phyloP scores from a whole-genome alignment of 495 filamentous ascomycete genomes.

The Lophiostoma macrostomum region DNA sequence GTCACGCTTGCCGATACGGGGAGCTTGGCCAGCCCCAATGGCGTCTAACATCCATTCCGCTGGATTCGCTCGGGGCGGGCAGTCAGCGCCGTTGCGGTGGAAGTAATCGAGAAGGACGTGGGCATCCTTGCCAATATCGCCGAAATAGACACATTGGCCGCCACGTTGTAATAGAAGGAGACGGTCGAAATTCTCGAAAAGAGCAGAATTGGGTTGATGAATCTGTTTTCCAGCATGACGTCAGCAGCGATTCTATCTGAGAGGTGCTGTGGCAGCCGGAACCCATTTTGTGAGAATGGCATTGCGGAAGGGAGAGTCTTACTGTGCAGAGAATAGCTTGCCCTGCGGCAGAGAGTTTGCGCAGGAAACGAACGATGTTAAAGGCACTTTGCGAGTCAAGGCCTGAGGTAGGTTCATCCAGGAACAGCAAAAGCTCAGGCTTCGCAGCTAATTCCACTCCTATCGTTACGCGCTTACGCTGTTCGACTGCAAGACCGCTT shows the following conservation, averaged over 20 bases:
- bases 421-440: conserved; percentile 78
- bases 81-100: conserved; percentile 54
- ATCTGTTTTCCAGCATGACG: too few relatives aligned
- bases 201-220: conserved; percentile 80
- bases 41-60: conserved; percentile 89
- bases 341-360: conserved; percentile 75
- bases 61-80: conserved; percentile 61
- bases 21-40: conserved; percentile 73
- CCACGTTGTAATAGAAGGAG: conserved; percentile 62
- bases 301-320: too few relatives aligned
- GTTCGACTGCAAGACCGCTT: conserved; percentile 82
- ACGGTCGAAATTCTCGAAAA: conserved; percentile 79
- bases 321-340: conserved; percentile 91
- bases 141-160: conserved; percentile 66
- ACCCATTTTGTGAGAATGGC: too few relatives aligned
- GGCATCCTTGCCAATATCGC: conserved; percentile 62
- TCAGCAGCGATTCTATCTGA: too few relatives aligned
- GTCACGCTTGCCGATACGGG: conserved; percentile 68
- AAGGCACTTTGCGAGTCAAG: conserved; percentile 82
- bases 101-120: conserved; percentile 44
- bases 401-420: conserved; percentile 88
- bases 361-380: conserved; percentile 84
- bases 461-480: conserved; percentile 86
- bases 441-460: conserved; percentile 85
- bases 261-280: too few relatives aligned